Conservation (phyloP, 2,329 filamentous ascomycete genomes). For the Diaporthe capsici region DNA sequence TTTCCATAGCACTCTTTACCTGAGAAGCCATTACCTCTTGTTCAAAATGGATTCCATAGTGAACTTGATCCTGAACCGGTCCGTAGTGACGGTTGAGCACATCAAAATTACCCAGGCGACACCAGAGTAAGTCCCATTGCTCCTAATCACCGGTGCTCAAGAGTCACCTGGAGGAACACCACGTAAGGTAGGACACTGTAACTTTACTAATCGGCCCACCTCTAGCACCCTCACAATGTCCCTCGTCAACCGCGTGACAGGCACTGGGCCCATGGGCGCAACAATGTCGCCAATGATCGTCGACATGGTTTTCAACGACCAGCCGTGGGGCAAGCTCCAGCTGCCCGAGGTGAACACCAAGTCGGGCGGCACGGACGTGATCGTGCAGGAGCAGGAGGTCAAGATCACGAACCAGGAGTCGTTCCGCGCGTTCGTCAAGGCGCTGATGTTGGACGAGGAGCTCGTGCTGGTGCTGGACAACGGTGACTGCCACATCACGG, state of each 20-base stretch:
- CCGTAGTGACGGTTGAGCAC: constrained; percentile 48
- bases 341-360: constrained; percentile 50
- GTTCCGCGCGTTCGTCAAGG: constrained; percentile 51
- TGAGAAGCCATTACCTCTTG: background rate
- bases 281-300: constrained; percentile 49
- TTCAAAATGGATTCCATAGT: constrained; percentile 48
- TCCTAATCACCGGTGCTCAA: background rate
- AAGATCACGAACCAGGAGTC: constrained; percentile 48
- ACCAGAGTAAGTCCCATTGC: constrained; percentile 47
- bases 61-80: constrained; percentile 48
- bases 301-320: constrained; percentile 50
- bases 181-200: background rate
- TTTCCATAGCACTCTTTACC: background rate
- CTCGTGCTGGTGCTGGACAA: constrained; percentile 50
- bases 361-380: constrained; percentile 48
- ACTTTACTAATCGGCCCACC: constrained; percentile 16
- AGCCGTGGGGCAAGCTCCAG: constrained; percentile 49
- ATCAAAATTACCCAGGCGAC: constrained; percentile 51
- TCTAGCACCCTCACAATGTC: constrained; percentile 49
- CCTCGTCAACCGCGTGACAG: constrained; percentile 50
- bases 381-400: constrained; percentile 48
- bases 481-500: constrained; percentile 46
- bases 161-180: background rate
- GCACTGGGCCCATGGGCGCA: constrained; percentile 50
- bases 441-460: constrained; percentile 49